These are phyloP conservation scores for Sclerotinia nivalis DNA, from an alignment of 2,329 filamentous ascomycete genomes.

Conservation along the genomic window DNA sequence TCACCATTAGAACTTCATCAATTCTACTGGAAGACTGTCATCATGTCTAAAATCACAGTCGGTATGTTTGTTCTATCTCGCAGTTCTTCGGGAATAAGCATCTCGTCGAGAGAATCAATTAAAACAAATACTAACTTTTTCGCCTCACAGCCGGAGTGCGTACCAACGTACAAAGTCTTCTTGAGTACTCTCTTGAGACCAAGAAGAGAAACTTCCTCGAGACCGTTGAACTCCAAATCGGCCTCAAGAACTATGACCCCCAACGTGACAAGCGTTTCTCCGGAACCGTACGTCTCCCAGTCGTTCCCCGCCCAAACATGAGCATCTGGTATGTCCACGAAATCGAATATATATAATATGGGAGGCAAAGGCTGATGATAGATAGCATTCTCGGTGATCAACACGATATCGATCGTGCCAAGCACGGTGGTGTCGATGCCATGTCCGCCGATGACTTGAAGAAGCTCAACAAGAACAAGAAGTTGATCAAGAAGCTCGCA, in stretches of 20 bases:
- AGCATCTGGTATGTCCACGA: conserved; percentile 65
- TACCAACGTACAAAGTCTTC: conserved; percentile 87
- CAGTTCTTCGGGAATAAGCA: background rate
- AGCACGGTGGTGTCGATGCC: conserved; percentile 97
- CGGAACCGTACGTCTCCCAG: conserved; percentile 93
- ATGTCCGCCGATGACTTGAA: conserved; percentile 99
- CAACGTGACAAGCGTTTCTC: conserved; percentile 99
- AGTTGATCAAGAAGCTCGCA: conserved; percentile 99
- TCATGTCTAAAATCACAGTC: conserved; percentile 86
- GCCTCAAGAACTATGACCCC: conserved; percentile 98
- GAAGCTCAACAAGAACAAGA: conserved; percentile 99
- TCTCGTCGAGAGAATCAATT: background rate
- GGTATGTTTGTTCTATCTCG: conserved; percentile 47
- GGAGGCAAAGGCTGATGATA: conserved; percentile 37
- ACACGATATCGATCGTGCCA: conserved; percentile 99
- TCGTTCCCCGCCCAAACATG: conserved; percentile 90
- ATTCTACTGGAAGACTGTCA: conserved; percentile 86
- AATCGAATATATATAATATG: conserved; percentile 20
- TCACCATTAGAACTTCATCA: conserved; percentile 69
- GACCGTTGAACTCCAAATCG: conserved; percentile 89
- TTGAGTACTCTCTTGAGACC: conserved; percentile 91
- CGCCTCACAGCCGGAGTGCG: conserved; percentile 82
- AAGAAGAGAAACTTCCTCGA: conserved; percentile 99
- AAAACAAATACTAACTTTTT: conserved; percentile 24
- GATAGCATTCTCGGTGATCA: conserved; percentile 79